phyloP scores from a whole-genome alignment of 805 yeast genomes.

The Candida argentea region DNA sequence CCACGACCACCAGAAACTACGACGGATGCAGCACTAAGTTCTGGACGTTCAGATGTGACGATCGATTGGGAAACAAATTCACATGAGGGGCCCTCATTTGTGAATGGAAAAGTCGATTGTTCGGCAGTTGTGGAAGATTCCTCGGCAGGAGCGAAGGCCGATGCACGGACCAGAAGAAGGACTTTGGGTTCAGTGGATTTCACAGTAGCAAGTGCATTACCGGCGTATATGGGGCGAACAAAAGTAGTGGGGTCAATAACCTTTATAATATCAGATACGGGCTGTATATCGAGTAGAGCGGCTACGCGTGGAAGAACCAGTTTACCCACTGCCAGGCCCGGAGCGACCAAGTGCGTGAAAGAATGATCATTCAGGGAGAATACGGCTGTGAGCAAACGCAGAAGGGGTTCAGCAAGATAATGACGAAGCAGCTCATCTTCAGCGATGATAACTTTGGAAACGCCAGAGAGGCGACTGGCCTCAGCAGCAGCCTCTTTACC shows the following conservation, averaged over 20 bases:
- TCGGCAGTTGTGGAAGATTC: constrained; percentile 9
- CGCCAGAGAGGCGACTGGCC: constrained; percentile 42
- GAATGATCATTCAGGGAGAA: constrained; percentile 28
- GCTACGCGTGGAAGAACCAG: constrained; percentile 79
- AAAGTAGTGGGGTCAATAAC: constrained; percentile 63
- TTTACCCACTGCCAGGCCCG: constrained; percentile 85
- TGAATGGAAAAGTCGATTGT: too few species aligned
- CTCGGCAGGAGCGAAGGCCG: constrained; percentile 57
- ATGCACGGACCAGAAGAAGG: constrained; percentile 70
- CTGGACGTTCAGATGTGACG: constrained; percentile 78
- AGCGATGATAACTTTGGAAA: constrained; percentile 49
- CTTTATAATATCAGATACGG: constrained; percentile 70
- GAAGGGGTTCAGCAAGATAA: constrained; percentile 67
- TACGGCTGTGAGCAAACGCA: constrained; percentile 52
- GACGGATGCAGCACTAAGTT: constrained; percentile 68
- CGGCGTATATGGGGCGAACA: constrained; percentile 92
- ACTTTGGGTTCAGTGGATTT: constrained; percentile 55
- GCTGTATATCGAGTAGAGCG: constrained; percentile 79
- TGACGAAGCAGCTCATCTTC: constrained; percentile 52
- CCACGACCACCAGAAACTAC: constrained; percentile 95
- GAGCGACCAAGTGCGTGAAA: constrained; percentile 63
- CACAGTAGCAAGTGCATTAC: constrained; percentile 83
- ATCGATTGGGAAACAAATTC: constrained; percentile 72
- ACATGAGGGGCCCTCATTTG: constrained; percentile 16
- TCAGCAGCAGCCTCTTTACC: constrained; percentile 34